A percentile compares a stretch with the other conserved stretches of the same genome.
Evolutionary conservation across 139 green algal genomes (phyloP).

Genomic region (Chlamydomonas sp.): DNA sequence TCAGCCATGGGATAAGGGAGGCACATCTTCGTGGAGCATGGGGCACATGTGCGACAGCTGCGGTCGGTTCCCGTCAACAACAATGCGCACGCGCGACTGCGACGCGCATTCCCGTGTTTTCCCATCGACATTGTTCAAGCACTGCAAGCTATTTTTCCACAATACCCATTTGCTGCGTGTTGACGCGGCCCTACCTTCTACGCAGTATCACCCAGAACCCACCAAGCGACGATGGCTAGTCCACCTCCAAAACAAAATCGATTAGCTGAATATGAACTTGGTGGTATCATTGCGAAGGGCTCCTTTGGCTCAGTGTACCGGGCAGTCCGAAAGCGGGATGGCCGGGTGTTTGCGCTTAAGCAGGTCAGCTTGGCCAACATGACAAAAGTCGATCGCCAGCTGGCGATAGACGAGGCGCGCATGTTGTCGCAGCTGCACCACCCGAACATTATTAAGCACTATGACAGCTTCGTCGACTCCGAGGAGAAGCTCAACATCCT

Average conservation of each 20-base stretch:
- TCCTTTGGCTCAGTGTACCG: constrained; percentile 74
- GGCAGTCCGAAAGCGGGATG: constrained; percentile 57
- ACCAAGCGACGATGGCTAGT: neutral
- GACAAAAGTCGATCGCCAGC: constrained; percentile 69
- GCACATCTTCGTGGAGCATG: no score
- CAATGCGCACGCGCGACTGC: no score
- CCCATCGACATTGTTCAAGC: no score
- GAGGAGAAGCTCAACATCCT: constrained; percentile 78
- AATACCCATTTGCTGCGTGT: no score
- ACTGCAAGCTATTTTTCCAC: no score
- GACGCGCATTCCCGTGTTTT: no score
- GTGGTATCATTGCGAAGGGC: constrained; percentile 63
- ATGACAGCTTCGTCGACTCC: constrained; percentile 73
- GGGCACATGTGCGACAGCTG: no score
- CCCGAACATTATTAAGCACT: constrained; percentile 68
- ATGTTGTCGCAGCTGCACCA: constrained; percentile 70
- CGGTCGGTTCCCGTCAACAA: no score
- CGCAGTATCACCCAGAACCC: neutral
- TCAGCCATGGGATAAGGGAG: no score
- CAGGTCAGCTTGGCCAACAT: constrained; percentile 73
- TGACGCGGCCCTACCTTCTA: no score
- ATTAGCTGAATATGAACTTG: constrained; percentile 57
- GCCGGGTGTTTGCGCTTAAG: constrained; percentile 72
- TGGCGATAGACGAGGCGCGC: constrained; percentile 77
- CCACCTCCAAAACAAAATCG: neutral